These are phyloP conservation scores for Arachis monticola DNA, from an alignment of 331 rosid genomes.

Conservation along the genomic window DNA sequence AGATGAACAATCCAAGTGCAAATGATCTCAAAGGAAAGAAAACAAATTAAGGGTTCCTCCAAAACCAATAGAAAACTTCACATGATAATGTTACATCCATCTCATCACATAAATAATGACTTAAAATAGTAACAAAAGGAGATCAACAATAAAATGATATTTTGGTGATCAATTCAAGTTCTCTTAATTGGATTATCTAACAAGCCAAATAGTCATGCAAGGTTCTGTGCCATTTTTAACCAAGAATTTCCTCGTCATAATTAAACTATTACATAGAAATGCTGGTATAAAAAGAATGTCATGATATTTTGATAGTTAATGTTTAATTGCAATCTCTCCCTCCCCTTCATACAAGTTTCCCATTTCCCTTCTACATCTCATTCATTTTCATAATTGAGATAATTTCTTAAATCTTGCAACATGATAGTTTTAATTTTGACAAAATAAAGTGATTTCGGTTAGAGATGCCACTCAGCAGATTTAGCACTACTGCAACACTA, in stretches of 20 bases:
- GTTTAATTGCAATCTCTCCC: conserved; percentile 1
- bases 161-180: conserved; percentile 8
- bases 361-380: conserved; percentile 22
- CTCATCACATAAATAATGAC: background rate
- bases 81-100: background rate
- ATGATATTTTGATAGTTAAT: conserved; percentile 15
- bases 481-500: background rate
- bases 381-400: conserved; percentile 8
- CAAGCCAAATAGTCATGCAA: conserved; percentile 9
- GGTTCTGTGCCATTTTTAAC: conserved; percentile 9
- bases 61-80: conserved; percentile 1
- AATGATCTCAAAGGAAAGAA: conserved; percentile 16
- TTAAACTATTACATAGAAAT: conserved; percentile 12
- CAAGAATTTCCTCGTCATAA: conserved; percentile 16
- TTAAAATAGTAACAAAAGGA: conserved; percentile 2
- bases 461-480: too few species aligned
- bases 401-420: conserved; percentile 17
- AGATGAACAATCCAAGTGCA: background rate
- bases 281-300: background rate
- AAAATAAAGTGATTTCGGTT: conserved; percentile 4
- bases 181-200: background rate
- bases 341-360: conserved; percentile 12
- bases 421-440: background rate
- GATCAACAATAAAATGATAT: background rate
- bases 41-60: conserved; percentile 13